These are phyloP conservation scores for Pyrenophora graminea DNA, from an alignment of 2,329 filamentous ascomycete species.

Conservation along the genomic window DNA sequence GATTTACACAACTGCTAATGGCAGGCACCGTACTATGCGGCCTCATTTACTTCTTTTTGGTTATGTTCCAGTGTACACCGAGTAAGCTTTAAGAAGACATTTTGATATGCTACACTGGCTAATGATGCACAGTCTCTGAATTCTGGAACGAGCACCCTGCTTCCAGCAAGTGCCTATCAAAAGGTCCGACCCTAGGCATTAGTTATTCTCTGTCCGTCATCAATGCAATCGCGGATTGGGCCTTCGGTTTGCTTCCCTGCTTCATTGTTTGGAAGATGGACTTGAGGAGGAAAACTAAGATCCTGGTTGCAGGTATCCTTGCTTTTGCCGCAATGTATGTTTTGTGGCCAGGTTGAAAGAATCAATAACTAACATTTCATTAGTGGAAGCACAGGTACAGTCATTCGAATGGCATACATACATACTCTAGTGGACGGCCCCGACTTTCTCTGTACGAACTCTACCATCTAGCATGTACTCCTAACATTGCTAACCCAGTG, in stretches of 20 bases:
- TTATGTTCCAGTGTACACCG: constrained; percentile 59
- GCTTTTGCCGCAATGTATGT: constrained; percentile 49
- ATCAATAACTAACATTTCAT: not conserved
- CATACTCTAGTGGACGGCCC: constrained; percentile 45
- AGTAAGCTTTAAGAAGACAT: constrained; percentile 10
- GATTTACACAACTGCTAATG: constrained; percentile 55
- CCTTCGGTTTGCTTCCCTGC: constrained; percentile 45
- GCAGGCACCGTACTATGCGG: constrained; percentile 52
- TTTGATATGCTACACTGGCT: not conserved
- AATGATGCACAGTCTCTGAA: constrained; percentile 41
- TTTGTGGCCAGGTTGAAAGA: not conserved
- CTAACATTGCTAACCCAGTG: not conserved
- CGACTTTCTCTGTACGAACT: constrained; percentile 46
- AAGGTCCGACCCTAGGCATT: constrained; percentile 56
- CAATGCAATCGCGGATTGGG: constrained; percentile 42
- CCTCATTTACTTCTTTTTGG: constrained; percentile 55
- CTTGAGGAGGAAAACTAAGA: constrained; percentile 58
- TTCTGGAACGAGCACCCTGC: constrained; percentile 55
- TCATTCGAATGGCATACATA: constrained; percentile 53
- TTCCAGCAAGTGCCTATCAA: constrained; percentile 49
- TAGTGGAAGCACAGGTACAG: constrained; percentile 57
- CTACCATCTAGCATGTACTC: constrained; percentile 6
- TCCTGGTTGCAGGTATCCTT: constrained; percentile 58
- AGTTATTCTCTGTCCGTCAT: constrained; percentile 48
- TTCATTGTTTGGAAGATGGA: constrained; percentile 61